Percentiles rank a stretch among this genome's conserved stretches.
phyloP scores from a whole-genome alignment of 202 grass and related monocot species.

The Dendrocalamus latiflorus region DNA sequence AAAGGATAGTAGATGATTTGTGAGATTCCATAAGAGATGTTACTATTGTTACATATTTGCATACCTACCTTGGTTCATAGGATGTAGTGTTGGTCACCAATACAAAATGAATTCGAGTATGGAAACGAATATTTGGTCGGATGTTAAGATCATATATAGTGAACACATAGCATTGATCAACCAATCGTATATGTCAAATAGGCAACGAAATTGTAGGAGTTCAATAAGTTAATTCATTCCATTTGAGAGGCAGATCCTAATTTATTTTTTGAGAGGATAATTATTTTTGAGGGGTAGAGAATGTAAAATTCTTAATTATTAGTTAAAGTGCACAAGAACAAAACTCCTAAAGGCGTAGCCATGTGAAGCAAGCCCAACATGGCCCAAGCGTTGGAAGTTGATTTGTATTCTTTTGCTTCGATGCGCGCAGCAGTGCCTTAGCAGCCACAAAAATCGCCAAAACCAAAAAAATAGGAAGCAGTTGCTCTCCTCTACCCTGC shows the following conservation, averaged over 20 bases:
- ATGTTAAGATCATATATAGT: not conserved
- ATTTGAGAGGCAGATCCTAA: not conserved
- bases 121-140: not conserved
- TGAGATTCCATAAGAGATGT: too few relatives aligned
- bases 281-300: not conserved
- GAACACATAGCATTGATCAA: not conserved
- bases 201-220: not conserved
- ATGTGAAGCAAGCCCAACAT: not conserved
- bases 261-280: not conserved
- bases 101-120: not conserved
- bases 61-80: too few relatives aligned
- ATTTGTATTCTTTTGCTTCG: not conserved
- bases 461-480: not conserved
- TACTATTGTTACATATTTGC: too few relatives aligned
- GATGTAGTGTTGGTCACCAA: too few relatives aligned
- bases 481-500: not conserved
- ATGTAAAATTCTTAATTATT: not conserved
- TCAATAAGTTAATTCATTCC: not conserved
- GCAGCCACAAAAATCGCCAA: not conserved
- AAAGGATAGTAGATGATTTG: too few relatives aligned
- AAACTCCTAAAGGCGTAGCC: not conserved
- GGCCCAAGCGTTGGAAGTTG: not conserved
- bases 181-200: not conserved
- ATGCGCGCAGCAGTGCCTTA: not conserved
- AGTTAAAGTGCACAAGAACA: not conserved